A percentile compares a stretch with the other conserved stretches of the same genome.
phyloP scores from a whole-genome alignment of 1,284 basidiomycete genomes.

The Rhodotorula sp. region DNA sequence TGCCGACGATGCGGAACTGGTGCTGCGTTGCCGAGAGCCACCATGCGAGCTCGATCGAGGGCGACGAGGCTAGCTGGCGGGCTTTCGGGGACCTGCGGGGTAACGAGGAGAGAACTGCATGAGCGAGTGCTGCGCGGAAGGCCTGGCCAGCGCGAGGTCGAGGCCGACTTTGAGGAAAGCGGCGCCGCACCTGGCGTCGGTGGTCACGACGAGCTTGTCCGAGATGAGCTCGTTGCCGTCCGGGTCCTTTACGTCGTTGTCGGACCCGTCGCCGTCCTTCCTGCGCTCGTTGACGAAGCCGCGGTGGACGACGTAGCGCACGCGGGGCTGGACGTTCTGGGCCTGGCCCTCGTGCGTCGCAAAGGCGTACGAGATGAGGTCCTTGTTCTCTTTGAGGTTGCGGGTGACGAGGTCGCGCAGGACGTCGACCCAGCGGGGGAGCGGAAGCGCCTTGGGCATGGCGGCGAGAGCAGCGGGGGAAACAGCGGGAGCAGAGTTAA shows the following conservation, averaged over 20 bases:
- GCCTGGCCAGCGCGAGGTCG: too few relatives aligned
- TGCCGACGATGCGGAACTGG: conserved; percentile 50
- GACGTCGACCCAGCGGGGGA: conserved; percentile 23
- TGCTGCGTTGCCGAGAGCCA: conserved; percentile 49
- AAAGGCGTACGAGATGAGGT: conserved; percentile 48
- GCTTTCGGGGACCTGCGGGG: conserved; percentile 48
- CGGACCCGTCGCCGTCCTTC: conserved; percentile 40
- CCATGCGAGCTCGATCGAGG: conserved; percentile 49
- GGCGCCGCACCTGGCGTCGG: conserved; percentile 46
- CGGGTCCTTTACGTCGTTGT: conserved; percentile 43
- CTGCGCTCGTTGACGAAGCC: conserved; percentile 51
- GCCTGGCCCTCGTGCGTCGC: conserved; percentile 39
- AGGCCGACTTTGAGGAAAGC: too few relatives aligned
- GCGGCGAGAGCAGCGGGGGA: too few relatives aligned
- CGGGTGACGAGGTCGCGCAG: conserved; percentile 27
- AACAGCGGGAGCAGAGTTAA: neutral
- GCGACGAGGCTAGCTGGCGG: conserved; percentile 44
- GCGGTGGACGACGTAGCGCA: conserved; percentile 51
- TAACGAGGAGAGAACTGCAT: neutral
- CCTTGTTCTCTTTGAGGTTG: conserved; percentile 42
- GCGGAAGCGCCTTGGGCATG: conserved; percentile 6
- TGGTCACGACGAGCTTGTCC: conserved; percentile 50
- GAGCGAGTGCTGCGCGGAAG: neutral
- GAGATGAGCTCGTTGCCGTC: conserved; percentile 44
- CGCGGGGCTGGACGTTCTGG: conserved; percentile 34